phyloP scores from a whole-genome alignment of 352 stramenopile species.

The Pythium brassicae region DNA sequence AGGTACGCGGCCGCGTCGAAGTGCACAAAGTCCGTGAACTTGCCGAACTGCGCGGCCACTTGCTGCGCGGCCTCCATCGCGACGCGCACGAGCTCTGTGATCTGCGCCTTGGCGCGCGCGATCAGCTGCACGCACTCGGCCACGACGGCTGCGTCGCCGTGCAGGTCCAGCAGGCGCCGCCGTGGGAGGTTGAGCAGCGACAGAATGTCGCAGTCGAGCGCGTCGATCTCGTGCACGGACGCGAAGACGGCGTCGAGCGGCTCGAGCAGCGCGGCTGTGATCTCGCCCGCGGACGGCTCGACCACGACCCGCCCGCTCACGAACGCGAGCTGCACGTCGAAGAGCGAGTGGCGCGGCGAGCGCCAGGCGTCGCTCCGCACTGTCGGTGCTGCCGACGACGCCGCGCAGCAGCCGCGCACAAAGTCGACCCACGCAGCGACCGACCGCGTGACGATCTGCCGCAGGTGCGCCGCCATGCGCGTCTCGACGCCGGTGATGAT shows the following conservation, averaged over 20 bases:
- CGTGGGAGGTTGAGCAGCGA: conserved; percentile 78
- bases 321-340: conserved; percentile 73
- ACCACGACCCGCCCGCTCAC: conserved; percentile 47
- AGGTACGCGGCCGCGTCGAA: conserved; percentile 83
- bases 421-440: conserved; percentile 61
- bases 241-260: conserved; percentile 74
- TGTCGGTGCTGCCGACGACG: background rate
- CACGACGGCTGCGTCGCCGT: conserved; percentile 34
- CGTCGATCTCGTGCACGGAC: conserved; percentile 75
- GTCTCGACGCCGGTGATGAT: conserved; percentile 85
- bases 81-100: conserved; percentile 45
- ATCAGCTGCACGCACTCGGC: conserved; percentile 45
- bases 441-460: conserved; percentile 58
- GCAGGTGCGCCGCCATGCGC: conserved; percentile 82
- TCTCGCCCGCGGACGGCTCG: conserved; percentile 62
- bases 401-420: conserved; percentile 22
- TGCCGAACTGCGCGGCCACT: conserved; percentile 64
- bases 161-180: conserved; percentile 48
- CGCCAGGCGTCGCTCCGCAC: conserved; percentile 31
- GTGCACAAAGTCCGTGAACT: conserved; percentile 78
- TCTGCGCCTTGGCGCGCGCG: conserved; percentile 38
- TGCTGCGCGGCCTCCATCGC: conserved; percentile 66
- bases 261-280: conserved; percentile 71
- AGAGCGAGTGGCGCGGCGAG: conserved; percentile 64
- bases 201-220: conserved; percentile 89